These are phyloP conservation scores for Phylloporus arenicola DNA, from an alignment of 768 basidiomycete genomes.

Conservation along the genomic window DNA sequence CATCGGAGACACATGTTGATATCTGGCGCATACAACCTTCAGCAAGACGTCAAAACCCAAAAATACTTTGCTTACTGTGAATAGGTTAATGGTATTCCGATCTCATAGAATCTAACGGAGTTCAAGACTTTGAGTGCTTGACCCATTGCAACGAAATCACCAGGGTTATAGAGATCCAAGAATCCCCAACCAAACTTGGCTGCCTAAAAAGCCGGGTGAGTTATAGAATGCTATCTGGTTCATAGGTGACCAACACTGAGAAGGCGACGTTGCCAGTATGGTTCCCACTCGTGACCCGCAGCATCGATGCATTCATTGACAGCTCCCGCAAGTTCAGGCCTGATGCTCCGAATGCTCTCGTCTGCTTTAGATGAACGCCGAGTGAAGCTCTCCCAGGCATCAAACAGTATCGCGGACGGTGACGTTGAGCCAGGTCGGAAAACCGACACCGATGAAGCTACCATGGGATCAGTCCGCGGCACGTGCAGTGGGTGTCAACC, in stretches of 20 bases:
- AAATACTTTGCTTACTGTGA: constrained; percentile 56
- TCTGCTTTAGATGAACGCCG: constrained; percentile 86
- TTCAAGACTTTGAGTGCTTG: constrained; percentile 91
- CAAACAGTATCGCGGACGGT: constrained; percentile 85
- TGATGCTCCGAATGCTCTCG: constrained; percentile 84
- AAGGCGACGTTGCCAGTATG: constrained; percentile 81
- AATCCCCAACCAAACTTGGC: constrained; percentile 95
- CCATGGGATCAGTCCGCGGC: neutral
- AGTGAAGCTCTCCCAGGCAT: constrained; percentile 87
- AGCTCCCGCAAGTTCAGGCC: constrained; percentile 77
- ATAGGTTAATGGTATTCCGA: constrained; percentile 91
- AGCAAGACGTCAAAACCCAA: neutral
- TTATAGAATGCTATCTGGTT: neutral
- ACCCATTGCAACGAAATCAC: constrained; percentile 89
- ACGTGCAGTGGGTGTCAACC: constrained; percentile 11
- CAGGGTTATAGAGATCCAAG: constrained; percentile 87
- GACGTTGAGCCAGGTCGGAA: constrained; percentile 92
- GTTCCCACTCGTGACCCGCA: constrained; percentile 88
- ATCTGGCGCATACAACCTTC: constrained; percentile 43
- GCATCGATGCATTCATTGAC: constrained; percentile 93
- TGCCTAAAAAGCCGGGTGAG: constrained; percentile 48
- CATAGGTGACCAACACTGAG: constrained; percentile 51
- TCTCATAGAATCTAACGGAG: constrained; percentile 84
- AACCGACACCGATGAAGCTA: constrained; percentile 74
- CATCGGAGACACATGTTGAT: constrained; percentile 72